Percentiles rank a stretch among this genome's conserved stretches.
Evolutionary conservation across 2,329 filamentous ascomycete genomes (phyloP).

Genomic region (Ophiocordyceps australis): DNA sequence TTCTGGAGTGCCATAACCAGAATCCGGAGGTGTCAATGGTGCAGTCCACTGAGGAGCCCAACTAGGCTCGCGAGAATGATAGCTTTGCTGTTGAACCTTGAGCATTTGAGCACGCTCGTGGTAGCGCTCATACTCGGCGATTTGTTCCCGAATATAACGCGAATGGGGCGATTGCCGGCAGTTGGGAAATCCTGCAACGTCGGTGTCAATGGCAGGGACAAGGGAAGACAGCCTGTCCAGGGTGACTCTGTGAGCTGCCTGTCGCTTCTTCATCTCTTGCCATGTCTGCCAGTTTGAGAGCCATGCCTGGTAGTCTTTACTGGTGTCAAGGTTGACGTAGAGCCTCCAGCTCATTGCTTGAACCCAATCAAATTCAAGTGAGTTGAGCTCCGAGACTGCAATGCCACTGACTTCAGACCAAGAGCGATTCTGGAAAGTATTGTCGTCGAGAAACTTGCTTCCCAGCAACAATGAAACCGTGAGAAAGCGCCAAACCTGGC

Average conservation of each 20-base stretch:
- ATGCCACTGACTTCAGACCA: constrained; percentile 95
- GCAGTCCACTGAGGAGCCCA: constrained; percentile 28
- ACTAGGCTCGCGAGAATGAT: constrained; percentile 23
- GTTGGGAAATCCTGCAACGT: constrained; percentile 19
- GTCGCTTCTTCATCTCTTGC: constrained; percentile 34
- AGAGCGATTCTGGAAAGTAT: constrained; percentile 92
- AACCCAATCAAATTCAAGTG: constrained; percentile 77
- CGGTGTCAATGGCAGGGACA: constrained; percentile 27
- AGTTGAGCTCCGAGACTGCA: constrained; percentile 65
- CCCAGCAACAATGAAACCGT: constrained; percentile 72
- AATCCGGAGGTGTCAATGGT: constrained; percentile 40
- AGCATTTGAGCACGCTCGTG: constrained; percentile 28
- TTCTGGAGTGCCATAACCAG: constrained; percentile 42
- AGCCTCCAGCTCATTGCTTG: constrained; percentile 67
- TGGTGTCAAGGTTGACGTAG: constrained; percentile 67
- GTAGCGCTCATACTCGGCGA: constrained; percentile 32
- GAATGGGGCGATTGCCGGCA: constrained; percentile 18
- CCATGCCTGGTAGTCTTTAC: constrained; percentile 52
- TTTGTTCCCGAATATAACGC: constrained; percentile 35
- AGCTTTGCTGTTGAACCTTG: constrained; percentile 21
- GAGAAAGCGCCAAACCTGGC: constrained; percentile 72
- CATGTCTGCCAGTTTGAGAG: constrained; percentile 41
- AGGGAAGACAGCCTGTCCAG: constrained; percentile 31
- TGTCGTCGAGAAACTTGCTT: constrained; percentile 93
- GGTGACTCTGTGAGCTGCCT: constrained; percentile 24